Conservation (phyloP, 108 stramenopile species). For the Bacterosira constricta region DNA sequence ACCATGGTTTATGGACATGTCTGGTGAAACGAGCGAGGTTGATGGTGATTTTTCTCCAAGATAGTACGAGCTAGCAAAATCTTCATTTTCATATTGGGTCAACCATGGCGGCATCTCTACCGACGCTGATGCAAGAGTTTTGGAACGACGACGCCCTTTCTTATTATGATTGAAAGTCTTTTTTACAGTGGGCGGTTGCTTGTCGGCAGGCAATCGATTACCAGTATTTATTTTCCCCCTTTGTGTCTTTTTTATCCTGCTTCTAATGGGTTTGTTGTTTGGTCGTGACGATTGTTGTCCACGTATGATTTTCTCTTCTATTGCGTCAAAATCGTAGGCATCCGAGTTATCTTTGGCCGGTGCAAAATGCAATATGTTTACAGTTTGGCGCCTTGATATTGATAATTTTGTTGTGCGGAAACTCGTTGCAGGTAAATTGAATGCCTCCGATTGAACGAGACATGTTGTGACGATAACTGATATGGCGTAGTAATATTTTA, state of each 20-base stretch:
- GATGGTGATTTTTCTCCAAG: not conserved
- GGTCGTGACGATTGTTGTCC: not conserved
- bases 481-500: not conserved
- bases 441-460: not conserved
- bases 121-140: not conserved
- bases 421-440: not conserved
- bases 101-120: constrained; percentile 37
- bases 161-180: not conserved
- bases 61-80: not conserved
- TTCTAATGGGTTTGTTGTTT: not conserved
- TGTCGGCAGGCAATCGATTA: not conserved
- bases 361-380: not conserved
- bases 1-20: not conserved
- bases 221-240: not conserved
- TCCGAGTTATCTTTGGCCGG: not conserved
- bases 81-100: constrained; percentile 32
- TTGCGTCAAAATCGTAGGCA: constrained; percentile 1
- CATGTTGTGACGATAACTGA: not conserved
- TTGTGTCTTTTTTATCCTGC: not conserved
- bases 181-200: not conserved
- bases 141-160: not conserved
- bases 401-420: not conserved
- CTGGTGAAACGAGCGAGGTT: not conserved
- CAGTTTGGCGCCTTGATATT: not conserved
- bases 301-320: not conserved